Evolutionary conservation across 2,329 filamentous ascomycete species (phyloP).

Genomic region (Talaromyces sp.): DNA sequence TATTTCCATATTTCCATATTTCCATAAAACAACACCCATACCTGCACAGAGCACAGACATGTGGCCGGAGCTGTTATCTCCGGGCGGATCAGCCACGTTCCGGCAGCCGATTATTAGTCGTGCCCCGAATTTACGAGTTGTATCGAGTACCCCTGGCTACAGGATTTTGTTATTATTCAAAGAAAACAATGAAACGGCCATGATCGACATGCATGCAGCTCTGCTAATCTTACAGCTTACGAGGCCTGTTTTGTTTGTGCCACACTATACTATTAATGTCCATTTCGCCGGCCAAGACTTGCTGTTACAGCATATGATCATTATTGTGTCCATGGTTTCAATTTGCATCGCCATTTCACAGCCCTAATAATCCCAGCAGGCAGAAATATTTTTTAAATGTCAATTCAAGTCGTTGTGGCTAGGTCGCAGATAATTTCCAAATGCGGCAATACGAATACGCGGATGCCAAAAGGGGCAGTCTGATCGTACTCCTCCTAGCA

Average conservation of each 20-base stretch:
- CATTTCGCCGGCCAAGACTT: neutral
- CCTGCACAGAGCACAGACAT: neutral
- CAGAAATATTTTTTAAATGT: neutral
- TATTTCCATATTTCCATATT: too few relatives aligned
- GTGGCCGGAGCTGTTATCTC: neutral
- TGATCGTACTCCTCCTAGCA: neutral
- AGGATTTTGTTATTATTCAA: too few relatives aligned
- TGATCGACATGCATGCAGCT: neutral
- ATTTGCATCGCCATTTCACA: neutral
- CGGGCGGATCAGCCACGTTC: neutral
- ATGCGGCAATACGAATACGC: neutral
- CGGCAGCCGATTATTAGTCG: neutral
- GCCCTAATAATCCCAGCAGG: neutral
- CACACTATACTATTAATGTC: neutral
- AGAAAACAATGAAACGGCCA: neutral
- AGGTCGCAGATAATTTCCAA: neutral
- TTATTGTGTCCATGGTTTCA: neutral
- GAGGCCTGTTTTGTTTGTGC: too few relatives aligned
- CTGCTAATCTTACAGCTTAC: too few relatives aligned
- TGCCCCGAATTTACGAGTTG: neutral
- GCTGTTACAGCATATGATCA: neutral
- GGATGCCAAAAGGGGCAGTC: neutral
- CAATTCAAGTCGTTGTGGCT: neutral
- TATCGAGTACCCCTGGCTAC: neutral
- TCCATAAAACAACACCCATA: neutral